These are phyloP conservation scores for Mixia osmundae DNA, from an alignment of 1,284 basidiomycete species.

Conservation along the genomic window DNA sequence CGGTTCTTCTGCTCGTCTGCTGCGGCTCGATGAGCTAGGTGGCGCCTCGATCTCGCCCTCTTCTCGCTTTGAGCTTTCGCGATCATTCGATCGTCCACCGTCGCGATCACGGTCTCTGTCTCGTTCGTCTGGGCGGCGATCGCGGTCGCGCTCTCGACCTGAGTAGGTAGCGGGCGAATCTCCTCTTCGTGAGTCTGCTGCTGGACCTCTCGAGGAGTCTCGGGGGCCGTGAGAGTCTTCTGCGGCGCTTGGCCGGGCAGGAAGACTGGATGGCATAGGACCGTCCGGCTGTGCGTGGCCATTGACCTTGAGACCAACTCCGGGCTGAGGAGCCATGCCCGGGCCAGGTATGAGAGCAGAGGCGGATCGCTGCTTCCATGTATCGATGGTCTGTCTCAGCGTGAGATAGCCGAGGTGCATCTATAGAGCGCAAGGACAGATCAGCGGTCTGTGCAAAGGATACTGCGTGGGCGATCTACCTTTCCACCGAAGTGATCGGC, in stretches of 20 bases:
- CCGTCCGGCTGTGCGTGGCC: not conserved
- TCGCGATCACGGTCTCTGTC: no score
- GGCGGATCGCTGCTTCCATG: constrained; percentile 26
- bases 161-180: not conserved
- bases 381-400: constrained; percentile 70
- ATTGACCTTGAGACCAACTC: not conserved
- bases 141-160: no score
- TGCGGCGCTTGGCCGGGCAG: not conserved
- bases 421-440: constrained; percentile 26
- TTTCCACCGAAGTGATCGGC: constrained; percentile 99
- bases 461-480: constrained; percentile 28
- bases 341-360: constrained; percentile 37
- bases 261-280: not conserved
- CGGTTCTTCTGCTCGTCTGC: constrained; percentile 1
- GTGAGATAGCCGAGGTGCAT: constrained; percentile 99
- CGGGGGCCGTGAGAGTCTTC: not conserved
- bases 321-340: constrained; percentile 13
- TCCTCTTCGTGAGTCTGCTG: not conserved
- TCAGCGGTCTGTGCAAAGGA: constrained; percentile 4
- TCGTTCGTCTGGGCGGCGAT: no score
- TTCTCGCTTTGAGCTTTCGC: not conserved
- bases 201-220: no score
- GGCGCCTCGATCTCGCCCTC: constrained; percentile 1
- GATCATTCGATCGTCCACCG: not conserved
- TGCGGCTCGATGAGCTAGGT: constrained; percentile 1